Evolutionary conservation across 2,329 filamentous ascomycete species (phyloP).

Genomic region (Fusarium falciforme): DNA sequence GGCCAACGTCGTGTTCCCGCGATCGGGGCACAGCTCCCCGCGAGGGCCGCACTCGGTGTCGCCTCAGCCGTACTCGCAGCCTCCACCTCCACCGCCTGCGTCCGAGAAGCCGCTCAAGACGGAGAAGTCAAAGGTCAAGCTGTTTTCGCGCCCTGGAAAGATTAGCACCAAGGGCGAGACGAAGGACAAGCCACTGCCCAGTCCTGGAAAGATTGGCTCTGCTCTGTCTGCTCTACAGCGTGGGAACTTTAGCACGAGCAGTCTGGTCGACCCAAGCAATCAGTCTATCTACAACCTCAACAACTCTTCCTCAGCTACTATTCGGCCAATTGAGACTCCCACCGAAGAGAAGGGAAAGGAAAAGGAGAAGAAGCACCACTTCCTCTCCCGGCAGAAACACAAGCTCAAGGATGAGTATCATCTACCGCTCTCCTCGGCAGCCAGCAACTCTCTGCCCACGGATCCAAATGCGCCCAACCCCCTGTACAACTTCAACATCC

Average conservation of each 20-base stretch:
- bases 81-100: conserved; percentile 52
- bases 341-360: conserved; percentile 62
- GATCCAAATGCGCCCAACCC: conserved; percentile 81
- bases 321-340: conserved; percentile 71
- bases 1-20: conserved; percentile 79
- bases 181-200: conserved; percentile 75
- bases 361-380: conserved; percentile 83
- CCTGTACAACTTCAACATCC: conserved; percentile 82
- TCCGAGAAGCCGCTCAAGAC: conserved; percentile 70
- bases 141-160: conserved; percentile 82
- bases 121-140: conserved; percentile 83
- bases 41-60: conserved; percentile 50
- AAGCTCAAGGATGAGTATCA: conserved; percentile 81
- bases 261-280: conserved; percentile 70
- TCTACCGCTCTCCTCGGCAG: conserved; percentile 78
- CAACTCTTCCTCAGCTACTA: conserved; percentile 82
- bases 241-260: conserved; percentile 77
- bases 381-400: conserved; percentile 81
- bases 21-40: conserved; percentile 68
- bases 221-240: conserved; percentile 74
- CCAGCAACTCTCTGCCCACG: conserved; percentile 80
- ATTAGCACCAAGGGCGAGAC: conserved; percentile 76
- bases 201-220: conserved; percentile 77
- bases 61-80: conserved; percentile 51
- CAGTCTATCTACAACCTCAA: conserved; percentile 77